Base-by-base conservation (phyloP, 139 green algal species). In the Prasinococcaceae sp. region DNA sequence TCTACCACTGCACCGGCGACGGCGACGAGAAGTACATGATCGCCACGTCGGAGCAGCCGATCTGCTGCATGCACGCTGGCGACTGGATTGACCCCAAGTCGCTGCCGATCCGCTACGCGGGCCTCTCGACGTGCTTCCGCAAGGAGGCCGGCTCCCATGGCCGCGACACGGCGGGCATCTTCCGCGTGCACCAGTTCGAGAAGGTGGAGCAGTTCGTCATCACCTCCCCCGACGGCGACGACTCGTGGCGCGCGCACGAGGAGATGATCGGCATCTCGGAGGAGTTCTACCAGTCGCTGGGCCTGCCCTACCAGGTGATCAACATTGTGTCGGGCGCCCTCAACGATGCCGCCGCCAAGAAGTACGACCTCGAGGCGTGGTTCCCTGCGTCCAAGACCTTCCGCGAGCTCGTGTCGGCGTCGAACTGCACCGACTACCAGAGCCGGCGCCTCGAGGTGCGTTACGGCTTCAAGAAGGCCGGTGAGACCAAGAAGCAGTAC, bases 11-110 rank as follows among this genome's bases (percentile, higher is more conserved):
- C 32, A 53, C 73, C 77, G 86, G 85, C 19, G 90, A 98, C 60
- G 86, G 86, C 12, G 86, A 95, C 6, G 92, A 99, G 72, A 99
- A 99, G 80, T 99, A 97, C 64, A 61, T 99, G 49, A 97, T 99
- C 42, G 92, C 92, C 23, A 99, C 92, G 14, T 85, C 77, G 33
- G 92, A 99, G 74, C 92, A 99, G 78, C 88, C 88, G 20, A 69
- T 98, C 59, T 97, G 86, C 54, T 81, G 86, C 10, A 76, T 94
- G 70, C 84, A 95, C 68, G 68, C 79, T n/a, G 77, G 84, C 47
- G 53, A 74, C 28, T 99, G 90, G 90, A 84, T 96, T 58, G 88
- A 96, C 51, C 77, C 82, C 49, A 53, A 58, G 10, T 61, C 92
- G 39, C 73, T 94, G 38, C 68, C 68, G 4, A 61, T 70, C 30